phyloP scores from a whole-genome alignment of 2,329 filamentous ascomycete genomes.

The Aspergillus ustus region DNA sequence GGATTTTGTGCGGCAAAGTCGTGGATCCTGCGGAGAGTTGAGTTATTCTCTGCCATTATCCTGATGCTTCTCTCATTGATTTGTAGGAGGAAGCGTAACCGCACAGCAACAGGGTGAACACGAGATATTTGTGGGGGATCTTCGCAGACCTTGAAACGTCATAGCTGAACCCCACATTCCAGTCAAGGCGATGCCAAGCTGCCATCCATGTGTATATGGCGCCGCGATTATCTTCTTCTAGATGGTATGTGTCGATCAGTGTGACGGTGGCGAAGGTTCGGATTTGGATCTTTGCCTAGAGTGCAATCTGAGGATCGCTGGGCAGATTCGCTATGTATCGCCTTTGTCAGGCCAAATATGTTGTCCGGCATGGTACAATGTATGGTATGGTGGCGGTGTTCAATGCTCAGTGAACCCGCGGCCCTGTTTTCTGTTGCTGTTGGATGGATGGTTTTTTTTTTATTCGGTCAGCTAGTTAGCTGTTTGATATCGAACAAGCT shows the following conservation, averaged over 20 bases:
- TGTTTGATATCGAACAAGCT: too few relatives aligned
- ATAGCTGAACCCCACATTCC: not conserved
- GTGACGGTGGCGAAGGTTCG: too few relatives aligned
- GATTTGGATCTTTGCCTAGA: too few relatives aligned
- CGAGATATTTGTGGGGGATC: not conserved
- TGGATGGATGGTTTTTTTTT: too few relatives aligned
- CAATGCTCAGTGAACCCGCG: too few relatives aligned
- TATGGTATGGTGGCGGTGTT: too few relatives aligned
- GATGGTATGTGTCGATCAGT: not conserved
- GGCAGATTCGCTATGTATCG: too few relatives aligned
- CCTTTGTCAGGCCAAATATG: too few relatives aligned
- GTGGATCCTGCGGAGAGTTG: not conserved
- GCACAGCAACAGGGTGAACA: not conserved
- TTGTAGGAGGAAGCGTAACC: not conserved
- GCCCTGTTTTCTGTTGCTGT: too few relatives aligned
- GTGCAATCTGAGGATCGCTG: too few relatives aligned
- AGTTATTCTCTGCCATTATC: not conserved
- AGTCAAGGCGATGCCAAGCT: not conserved
- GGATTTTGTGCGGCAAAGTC: not conserved
- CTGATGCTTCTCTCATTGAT: not conserved
- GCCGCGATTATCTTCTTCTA: not conserved
- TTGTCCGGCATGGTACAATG: too few relatives aligned
- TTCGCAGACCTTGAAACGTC: not conserved
- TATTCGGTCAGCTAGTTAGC: too few relatives aligned
- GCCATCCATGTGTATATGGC: not conserved